Base-by-base conservation (phyloP, 306 rosid species). In the Sicyos edulis region DNA sequence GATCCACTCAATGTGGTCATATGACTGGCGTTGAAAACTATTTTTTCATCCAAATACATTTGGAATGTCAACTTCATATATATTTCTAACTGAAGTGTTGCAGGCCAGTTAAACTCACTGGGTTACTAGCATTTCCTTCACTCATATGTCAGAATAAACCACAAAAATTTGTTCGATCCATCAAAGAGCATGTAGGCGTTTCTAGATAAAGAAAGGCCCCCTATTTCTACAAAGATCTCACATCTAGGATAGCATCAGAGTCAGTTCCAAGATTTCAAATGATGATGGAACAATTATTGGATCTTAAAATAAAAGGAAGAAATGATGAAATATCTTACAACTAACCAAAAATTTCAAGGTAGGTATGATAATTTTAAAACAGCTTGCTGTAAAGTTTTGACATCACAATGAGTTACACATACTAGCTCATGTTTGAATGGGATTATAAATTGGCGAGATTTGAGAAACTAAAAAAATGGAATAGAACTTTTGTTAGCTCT, bases 321-420 rank as follows among this genome's bases (percentile, higher is more conserved):
- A 34, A 63, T 16, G 52, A 40, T 64, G 29, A 64, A 64, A 64
- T 10, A 64, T 40, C 26, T 34, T 40, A 64, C 70, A 64, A 40
- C 52, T 64, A 64, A 47, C 49, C 16, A 2, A 62, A 62, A 37
- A 37, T 32, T 64, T 64, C 52, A 10, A 17, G 26, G 22, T 10
- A 64, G 49, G 21, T 34, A 16, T 34, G 42, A 34, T 13, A 16
- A 34, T 49, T 49, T 67, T 6, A 68, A 13, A 68, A 66, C 15
- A 68, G 57, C 56, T 22, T 21, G 56, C 37, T 64, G 45, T 51
- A 64, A 64, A 64, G 26, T 16, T 40, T 40, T 64, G 68, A 61
- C 68, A 34, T 61, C 44, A 61, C 22, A 34, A 8, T 32, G 47
- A 15, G 71, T 12, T 44, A 12, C 37, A 20, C 54, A 20, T 20